Conservation (phyloP, 2,329 filamentous ascomycete genomes). For the Diaporthe ilicicola region DNA sequence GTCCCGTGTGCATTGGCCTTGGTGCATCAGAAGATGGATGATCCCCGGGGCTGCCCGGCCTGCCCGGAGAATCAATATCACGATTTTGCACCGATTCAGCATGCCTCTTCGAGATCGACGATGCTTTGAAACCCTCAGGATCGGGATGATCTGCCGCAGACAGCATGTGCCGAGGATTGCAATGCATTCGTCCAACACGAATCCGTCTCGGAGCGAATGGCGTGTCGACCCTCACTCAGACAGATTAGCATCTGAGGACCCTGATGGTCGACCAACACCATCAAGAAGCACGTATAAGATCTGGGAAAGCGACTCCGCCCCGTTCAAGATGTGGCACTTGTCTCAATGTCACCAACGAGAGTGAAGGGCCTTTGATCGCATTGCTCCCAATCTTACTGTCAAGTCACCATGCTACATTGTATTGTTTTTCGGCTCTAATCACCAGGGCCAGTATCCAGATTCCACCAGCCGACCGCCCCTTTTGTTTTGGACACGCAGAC, state of each 20-base stretch:
- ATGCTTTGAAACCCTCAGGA: not conserved
- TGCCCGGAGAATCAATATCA: not conserved
- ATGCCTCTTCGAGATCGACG: not conserved
- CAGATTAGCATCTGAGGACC: constrained; percentile 1
- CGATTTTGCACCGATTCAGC: not conserved
- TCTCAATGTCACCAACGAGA: not conserved
- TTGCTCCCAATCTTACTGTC: not conserved
- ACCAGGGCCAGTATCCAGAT: too few species aligned
- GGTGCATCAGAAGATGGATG: not conserved
- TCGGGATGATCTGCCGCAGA: not conserved
- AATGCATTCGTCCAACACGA: not conserved
- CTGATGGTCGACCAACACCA: not conserved
- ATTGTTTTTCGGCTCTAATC: not conserved
- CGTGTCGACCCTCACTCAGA: not conserved
- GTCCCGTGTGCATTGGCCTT: not conserved
- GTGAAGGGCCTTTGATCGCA: not conserved
- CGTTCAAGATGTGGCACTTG: not conserved
- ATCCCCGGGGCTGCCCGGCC: not conserved
- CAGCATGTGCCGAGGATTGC: not conserved
- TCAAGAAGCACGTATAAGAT: not conserved
- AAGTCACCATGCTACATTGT: not conserved
- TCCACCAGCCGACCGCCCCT: not conserved
- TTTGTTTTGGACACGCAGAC: not conserved
- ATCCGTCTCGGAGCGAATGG: not conserved
- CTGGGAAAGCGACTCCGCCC: not conserved